Evolutionary conservation across 345 rosid species (phyloP).

Genomic region (Pelargonium nanum): DNA sequence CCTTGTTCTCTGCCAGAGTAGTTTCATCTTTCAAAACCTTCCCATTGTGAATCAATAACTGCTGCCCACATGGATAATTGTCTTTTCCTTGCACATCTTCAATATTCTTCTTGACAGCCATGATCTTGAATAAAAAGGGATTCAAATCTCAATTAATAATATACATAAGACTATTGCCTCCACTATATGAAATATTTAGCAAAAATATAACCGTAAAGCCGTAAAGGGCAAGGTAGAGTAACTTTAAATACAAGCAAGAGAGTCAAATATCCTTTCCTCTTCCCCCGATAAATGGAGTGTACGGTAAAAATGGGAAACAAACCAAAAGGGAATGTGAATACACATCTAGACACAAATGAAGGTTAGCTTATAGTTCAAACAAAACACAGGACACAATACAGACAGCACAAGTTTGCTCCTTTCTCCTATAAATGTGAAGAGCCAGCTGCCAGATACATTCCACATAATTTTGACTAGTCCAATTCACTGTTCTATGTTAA

Average conservation of each 20-base stretch:
- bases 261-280: not conserved
- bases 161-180: not conserved
- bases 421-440: not conserved
- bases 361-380: not conserved
- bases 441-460: not conserved
- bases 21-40: constrained; percentile 98
- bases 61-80: constrained; percentile 93
- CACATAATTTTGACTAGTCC: not conserved
- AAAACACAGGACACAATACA: not conserved
- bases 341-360: not conserved
- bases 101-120: constrained; percentile 96
- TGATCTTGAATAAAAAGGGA: constrained; percentile 33
- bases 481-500: not conserved
- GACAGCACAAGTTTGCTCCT: not conserved
- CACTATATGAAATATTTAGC: not conserved
- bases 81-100: constrained; percentile 94
- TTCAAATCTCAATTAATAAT: not conserved
- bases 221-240: not conserved
- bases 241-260: not conserved
- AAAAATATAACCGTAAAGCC: not conserved
- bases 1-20: constrained; percentile 67
- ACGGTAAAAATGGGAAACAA: too few relatives aligned
- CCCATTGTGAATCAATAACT: constrained; percentile 87
- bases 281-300: too few relatives aligned
- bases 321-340: too few relatives aligned